A percentile compares a stretch with the other conserved stretches of the same genome.
These are phyloP conservation scores for Cryoendolithus antarcticus DNA, from an alignment of 2,329 filamentous ascomycete species.

Conservation along the genomic window DNA sequence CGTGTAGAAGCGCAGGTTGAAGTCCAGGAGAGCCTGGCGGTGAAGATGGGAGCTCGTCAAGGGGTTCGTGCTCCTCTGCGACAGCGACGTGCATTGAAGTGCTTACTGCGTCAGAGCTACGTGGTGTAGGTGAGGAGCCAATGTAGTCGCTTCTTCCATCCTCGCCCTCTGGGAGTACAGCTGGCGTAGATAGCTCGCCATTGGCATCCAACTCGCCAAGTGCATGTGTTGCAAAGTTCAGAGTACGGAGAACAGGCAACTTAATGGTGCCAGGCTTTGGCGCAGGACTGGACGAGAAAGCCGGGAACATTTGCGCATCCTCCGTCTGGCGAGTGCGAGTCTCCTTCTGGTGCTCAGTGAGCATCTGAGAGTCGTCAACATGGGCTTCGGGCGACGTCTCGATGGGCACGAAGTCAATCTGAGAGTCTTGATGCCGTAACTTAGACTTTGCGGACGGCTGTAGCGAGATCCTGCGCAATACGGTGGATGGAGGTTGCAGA, in stretches of 20 bases:
- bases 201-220: conserved; percentile 11
- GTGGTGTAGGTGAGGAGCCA: conserved; percentile 41
- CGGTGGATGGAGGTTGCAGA: neutral
- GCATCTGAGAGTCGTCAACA: conserved; percentile 51
- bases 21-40: conserved; percentile 2
- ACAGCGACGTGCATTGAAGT: neutral
- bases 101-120: conserved; percentile 15
- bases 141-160: conserved; percentile 34
- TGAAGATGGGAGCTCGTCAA: conserved; percentile 2
- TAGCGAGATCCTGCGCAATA: neutral
- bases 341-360: conserved; percentile 72
- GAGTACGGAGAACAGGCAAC: conserved; percentile 1
- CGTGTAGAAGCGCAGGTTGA: neutral
- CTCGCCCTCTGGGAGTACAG: conserved; percentile 23
- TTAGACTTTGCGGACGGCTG: conserved; percentile 23
- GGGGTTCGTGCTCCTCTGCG: neutral
- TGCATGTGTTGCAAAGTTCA: conserved; percentile 15
- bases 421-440: conserved; percentile 67
- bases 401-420: conserved; percentile 64
- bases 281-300: conserved; percentile 46
- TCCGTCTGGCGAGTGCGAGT: conserved; percentile 57
- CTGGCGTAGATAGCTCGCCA: conserved; percentile 30
- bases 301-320: conserved; percentile 55
- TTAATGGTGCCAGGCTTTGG: conserved; percentile 5
- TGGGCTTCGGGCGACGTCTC: conserved; percentile 39